These are phyloP conservation scores for Lachancea fermentati DNA, from an alignment of 805 yeast species.

Conservation along the genomic window DNA sequence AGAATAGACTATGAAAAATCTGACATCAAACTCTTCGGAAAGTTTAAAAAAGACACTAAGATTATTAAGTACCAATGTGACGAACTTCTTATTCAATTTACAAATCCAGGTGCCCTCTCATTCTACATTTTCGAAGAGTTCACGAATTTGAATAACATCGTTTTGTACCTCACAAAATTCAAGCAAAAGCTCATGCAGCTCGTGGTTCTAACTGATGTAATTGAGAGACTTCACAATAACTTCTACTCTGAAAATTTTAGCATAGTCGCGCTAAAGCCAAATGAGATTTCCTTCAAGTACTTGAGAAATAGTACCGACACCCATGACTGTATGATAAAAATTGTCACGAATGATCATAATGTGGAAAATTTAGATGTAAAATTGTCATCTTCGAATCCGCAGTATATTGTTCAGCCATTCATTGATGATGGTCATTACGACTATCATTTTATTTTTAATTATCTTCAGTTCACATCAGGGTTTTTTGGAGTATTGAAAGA, in stretches of 20 bases:
- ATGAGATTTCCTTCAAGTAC: constrained; percentile 33
- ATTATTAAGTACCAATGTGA: constrained; percentile 28
- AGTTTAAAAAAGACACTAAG: constrained; percentile 28
- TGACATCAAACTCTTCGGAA: constrained; percentile 28
- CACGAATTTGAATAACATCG: constrained; percentile 22
- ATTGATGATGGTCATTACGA: constrained; percentile 25
- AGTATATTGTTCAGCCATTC: constrained; percentile 30
- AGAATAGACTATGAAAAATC: constrained; percentile 28
- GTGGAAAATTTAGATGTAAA: constrained; percentile 27
- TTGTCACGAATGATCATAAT: constrained; percentile 24
- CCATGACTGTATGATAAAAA: constrained; percentile 31
- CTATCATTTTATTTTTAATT: constrained; percentile 32
- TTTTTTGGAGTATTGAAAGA: constrained; percentile 6
- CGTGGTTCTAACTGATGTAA: constrained; percentile 31
- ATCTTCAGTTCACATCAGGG: constrained; percentile 29
- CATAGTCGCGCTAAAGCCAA: constrained; percentile 29
- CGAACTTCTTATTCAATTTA: constrained; percentile 26
- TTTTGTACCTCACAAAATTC: constrained; percentile 24
- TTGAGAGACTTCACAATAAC: constrained; percentile 30
- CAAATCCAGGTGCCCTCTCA: constrained; percentile 23
- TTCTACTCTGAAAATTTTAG: constrained; percentile 30
- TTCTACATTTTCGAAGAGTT: constrained; percentile 27
- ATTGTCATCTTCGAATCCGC: constrained; percentile 31
- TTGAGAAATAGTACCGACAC: constrained; percentile 20
- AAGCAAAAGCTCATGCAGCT: constrained; percentile 31